Conservation (phyloP, 345 rosid genomes). For the Carallia pectinifolia region DNA sequence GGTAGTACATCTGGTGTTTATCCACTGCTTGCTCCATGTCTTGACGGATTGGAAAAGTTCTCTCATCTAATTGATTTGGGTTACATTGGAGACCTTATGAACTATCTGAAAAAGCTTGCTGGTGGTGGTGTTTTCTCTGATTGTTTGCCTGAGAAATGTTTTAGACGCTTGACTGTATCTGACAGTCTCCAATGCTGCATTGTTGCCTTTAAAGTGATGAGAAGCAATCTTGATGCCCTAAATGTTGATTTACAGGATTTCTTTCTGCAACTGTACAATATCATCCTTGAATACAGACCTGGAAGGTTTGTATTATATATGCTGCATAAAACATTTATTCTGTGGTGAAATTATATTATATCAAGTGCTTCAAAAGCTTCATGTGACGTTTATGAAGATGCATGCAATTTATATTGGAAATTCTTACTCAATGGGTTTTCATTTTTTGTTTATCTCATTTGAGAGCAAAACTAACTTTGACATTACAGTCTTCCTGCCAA, state of each 20-base stretch:
- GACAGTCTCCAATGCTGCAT: constrained; percentile 88
- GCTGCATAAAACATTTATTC: neutral
- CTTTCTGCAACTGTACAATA: constrained; percentile 86
- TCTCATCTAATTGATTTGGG: constrained; percentile 82
- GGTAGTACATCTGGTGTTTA: constrained; percentile 42
- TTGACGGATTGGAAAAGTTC: constrained; percentile 82
- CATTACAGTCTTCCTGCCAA: too few species aligned
- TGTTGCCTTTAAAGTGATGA: constrained; percentile 94
- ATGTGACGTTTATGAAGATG: too few species aligned
- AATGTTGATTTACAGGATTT: constrained; percentile 94
- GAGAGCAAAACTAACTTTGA: too few species aligned
- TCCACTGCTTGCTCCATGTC: constrained; percentile 79
- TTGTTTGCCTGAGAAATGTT: constrained; percentile 37
- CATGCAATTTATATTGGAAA: too few species aligned
- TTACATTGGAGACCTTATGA: constrained; percentile 88
- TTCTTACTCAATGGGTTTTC: too few species aligned
- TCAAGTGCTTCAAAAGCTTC: too few species aligned
- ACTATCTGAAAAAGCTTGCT: constrained; percentile 81
- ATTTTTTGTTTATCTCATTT: too few species aligned
- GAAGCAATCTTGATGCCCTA: constrained; percentile 87
- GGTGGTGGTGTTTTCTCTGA: constrained; percentile 41
- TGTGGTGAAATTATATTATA: too few species aligned
- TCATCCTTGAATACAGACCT: constrained; percentile 83
- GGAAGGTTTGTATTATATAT: constrained; percentile 63
- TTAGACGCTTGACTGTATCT: constrained; percentile 48